Base-by-base conservation (phyloP, 2,329 filamentous ascomycete species). In the Tolypocladium tropicale region DNA sequence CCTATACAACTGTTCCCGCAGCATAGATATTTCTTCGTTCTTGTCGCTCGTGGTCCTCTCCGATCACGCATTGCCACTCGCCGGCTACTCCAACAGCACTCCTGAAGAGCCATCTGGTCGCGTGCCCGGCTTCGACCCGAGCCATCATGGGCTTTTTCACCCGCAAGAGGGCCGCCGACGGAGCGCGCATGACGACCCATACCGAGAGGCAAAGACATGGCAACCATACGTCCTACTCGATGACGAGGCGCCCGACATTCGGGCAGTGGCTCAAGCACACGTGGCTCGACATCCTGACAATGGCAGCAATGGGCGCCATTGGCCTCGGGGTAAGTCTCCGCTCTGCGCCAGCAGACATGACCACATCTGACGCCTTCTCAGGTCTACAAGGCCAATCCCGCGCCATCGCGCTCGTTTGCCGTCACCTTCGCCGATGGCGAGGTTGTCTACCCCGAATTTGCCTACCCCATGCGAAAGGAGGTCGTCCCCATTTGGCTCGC, bases 401-500 rank as follows among this genome's bases (percentile, higher is more conserved):
- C 85, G 0, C 83, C 86, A 0, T 82, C 78, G 7, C 11, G 43
- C 43, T 46, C 43, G 18, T 90, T 90, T 66, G 79, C 86, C 37
- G 78, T 90, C 46, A 80, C 77, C 51, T 88, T 87, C 64, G 69
- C 75, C 33, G 80, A 89, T 61, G 83, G 84, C 58, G 81, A 88
- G 64, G 76, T 90, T 46, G 84, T 90, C 50, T 81, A 84, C 61
- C 86, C 87, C 0, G 67, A 89, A 58, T 88, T 89, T 61, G 85
- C 84, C 32, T 89, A 88, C 65, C 85, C 86, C 1, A 69, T 88
- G 28, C 82, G 86, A 58, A 80, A 85, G 49, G 84, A 89, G 63
- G 86, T 89, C 64, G 69, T 90, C 7, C 86, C 87, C 28, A 89
- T 88, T 64, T 89, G 82, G 82, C 75, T 81, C 1, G 85, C 86